Conservation (phyloP, 352 stramenopile genomes). For the Phytophthora nicotianae region DNA sequence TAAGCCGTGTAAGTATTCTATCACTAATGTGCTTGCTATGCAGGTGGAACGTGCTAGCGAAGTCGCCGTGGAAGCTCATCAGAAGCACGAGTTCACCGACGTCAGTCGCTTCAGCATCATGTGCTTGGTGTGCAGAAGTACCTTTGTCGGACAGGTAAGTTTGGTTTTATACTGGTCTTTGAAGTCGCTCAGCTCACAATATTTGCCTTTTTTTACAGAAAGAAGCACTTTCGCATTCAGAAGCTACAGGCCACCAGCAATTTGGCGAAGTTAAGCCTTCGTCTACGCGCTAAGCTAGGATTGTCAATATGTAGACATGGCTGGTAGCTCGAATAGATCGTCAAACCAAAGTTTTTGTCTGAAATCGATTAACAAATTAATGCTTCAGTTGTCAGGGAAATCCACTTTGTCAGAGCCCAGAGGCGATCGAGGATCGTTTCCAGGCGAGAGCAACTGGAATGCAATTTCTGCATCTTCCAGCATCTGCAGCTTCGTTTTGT, state of each 20-base stretch:
- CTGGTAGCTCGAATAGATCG: background rate
- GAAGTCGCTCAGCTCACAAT: slow-evolving; percentile 7
- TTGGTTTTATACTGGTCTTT: background rate
- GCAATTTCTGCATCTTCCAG: slow-evolving; percentile 40
- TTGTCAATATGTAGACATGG: slow-evolving; percentile 3
- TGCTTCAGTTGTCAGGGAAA: slow-evolving; percentile 29
- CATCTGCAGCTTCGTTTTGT: slow-evolving; percentile 48
- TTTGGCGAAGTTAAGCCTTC: slow-evolving; percentile 70
- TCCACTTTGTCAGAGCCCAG: slow-evolving; percentile 42
- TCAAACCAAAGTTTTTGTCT: background rate
- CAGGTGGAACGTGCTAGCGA: slow-evolving; percentile 79
- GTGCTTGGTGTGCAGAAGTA: slow-evolving; percentile 67
- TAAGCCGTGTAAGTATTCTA: background rate
- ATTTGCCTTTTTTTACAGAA: slow-evolving; percentile 25
- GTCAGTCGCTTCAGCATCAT: slow-evolving; percentile 74
- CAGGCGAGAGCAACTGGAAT: slow-evolving; percentile 16
- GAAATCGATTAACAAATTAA: background rate
- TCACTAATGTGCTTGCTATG: background rate
- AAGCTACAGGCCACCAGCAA: slow-evolving; percentile 69
- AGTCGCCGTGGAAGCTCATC: slow-evolving; percentile 81
- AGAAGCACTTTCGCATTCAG: slow-evolving; percentile 66
- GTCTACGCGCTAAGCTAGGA: slow-evolving; percentile 19
- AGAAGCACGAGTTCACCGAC: slow-evolving; percentile 87
- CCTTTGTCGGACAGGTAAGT: slow-evolving; percentile 68
- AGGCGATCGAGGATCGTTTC: slow-evolving; percentile 40